A percentile compares a stretch with the other conserved stretches of the same genome.
Conservation (phyloP, 345 rosid species). For the Rhizophora mangle region DNA sequence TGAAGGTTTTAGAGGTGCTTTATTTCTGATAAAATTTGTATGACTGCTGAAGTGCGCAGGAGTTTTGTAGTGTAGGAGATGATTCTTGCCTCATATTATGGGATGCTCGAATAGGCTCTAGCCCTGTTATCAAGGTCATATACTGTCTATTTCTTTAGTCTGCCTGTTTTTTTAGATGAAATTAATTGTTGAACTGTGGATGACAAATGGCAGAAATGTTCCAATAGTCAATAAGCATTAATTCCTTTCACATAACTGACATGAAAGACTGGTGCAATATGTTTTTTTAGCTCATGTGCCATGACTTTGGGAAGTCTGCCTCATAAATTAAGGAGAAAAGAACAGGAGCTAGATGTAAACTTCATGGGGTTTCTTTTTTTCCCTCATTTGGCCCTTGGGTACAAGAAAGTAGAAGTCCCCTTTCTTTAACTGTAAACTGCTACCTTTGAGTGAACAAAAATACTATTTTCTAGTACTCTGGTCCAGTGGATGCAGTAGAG, state of each 20-base stretch:
- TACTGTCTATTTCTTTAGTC: constrained; percentile 4
- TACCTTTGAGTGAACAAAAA: too few relatives aligned
- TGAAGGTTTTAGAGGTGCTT: not conserved
- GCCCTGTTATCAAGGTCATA: constrained; percentile 55
- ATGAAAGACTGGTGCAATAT: not conserved
- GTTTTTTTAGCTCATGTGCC: not conserved
- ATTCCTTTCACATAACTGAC: not conserved
- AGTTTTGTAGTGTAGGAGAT: constrained; percentile 73
- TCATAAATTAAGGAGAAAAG: too few relatives aligned
- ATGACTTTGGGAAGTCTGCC: too few relatives aligned
- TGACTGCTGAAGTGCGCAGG: constrained; percentile 37
- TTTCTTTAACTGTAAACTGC: too few relatives aligned
- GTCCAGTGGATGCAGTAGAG: too few relatives aligned
- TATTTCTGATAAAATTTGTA: not conserved
- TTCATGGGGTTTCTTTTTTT: not conserved
- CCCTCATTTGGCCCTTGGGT: not conserved
- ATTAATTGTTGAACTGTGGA: too few relatives aligned
- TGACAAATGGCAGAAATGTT: too few relatives aligned
- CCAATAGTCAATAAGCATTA: too few relatives aligned
- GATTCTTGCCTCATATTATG: constrained; percentile 69
- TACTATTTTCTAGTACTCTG: too few relatives aligned
- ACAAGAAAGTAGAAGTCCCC: not conserved
- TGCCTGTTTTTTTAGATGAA: not conserved
- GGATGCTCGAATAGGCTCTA: constrained; percentile 58
- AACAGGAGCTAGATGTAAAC: too few relatives aligned